Conservation (phyloP, 2,329 filamentous ascomycete genomes). For the Ophiostoma sp. region DNA sequence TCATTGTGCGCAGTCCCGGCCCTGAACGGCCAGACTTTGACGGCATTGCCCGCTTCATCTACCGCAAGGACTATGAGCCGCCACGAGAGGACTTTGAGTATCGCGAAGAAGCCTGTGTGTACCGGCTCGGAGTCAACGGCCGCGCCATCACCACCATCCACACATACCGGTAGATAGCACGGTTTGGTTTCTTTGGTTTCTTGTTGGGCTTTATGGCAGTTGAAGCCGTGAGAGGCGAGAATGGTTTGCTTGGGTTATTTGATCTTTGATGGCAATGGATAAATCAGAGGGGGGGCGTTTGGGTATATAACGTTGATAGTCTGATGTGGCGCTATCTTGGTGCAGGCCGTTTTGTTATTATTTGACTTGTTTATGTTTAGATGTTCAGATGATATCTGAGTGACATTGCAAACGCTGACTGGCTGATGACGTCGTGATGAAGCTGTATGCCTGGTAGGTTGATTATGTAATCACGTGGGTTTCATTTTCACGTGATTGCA, state of each 20-base stretch:
- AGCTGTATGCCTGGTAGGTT: no score
- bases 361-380: no score
- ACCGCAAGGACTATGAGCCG: slow-evolving; percentile 22
- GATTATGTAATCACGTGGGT: no score
- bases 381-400: no score
- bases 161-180: background rate
- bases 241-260: no score
- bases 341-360: no score
- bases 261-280: background rate
- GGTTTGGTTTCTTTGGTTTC: background rate
- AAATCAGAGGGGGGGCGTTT: background rate
- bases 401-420: no score
- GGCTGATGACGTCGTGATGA: no score
- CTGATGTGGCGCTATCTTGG: background rate
- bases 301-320: background rate
- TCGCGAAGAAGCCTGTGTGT: slow-evolving; percentile 20
- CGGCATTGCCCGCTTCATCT: slow-evolving; percentile 24
- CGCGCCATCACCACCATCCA: slow-evolving; percentile 7
- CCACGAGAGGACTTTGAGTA: background rate
- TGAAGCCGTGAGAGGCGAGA: no score
- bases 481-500: background rate
- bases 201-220: no score
- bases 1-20: slow-evolving; percentile 20
- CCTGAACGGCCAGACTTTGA: slow-evolving; percentile 18
- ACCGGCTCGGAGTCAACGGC: slow-evolving; percentile 19